phyloP scores from a whole-genome alignment of 169 alveolate species.

The Plasmodium adleri region DNA sequence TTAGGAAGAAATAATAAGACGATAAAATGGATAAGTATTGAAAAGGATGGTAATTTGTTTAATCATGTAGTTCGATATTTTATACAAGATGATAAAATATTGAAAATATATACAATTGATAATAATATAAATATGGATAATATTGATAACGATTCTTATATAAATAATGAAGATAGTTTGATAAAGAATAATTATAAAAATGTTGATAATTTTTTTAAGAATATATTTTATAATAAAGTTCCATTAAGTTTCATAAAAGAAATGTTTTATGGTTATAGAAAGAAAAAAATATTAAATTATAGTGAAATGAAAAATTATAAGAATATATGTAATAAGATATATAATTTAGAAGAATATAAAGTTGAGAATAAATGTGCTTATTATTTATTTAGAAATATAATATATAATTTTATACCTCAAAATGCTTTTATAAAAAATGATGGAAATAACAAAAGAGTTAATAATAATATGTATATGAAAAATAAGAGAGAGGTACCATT shows the following conservation, averaged over 20 bases:
- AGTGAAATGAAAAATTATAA: too few relatives aligned
- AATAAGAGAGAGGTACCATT: too few relatives aligned
- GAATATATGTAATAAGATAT: too few relatives aligned
- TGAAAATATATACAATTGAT: conserved; percentile 3
- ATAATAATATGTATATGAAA: too few relatives aligned
- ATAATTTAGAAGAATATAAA: too few relatives aligned
- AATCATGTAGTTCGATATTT: conserved; percentile 2
- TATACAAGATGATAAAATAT: neutral
- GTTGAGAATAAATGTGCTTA: neutral
- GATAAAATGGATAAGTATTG: conserved; percentile 16
- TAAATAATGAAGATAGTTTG: neutral
- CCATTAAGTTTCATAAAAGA: too few relatives aligned
- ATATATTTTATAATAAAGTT: too few relatives aligned
- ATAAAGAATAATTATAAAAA: neutral
- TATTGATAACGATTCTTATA: neutral
- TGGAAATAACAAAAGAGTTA: neutral
- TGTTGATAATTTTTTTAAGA: neutral
- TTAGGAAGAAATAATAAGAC: neutral
- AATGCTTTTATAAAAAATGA: neutral
- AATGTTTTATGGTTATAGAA: too few relatives aligned
- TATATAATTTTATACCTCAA: conserved; percentile 6
- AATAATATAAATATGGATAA: neutral
- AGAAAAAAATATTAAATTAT: too few relatives aligned
- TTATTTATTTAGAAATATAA: neutral
- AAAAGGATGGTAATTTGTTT: neutral